Percentiles rank a stretch among this genome's conserved stretches.
Conservation (phyloP, 768 basidiomycete species). For the Termitomyces sp. region DNA sequence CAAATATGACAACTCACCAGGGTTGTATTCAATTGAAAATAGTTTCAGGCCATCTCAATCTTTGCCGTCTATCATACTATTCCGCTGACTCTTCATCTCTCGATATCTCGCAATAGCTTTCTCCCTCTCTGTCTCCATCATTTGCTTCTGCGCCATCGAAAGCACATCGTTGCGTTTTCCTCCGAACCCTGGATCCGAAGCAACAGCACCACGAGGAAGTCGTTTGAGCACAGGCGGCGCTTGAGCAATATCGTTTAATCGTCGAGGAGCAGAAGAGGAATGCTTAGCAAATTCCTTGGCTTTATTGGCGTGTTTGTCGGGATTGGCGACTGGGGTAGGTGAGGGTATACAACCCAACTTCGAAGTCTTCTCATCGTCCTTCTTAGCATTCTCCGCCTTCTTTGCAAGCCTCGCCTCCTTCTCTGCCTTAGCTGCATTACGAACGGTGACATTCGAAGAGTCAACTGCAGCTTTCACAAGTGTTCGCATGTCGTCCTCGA, state of each 20-base stretch:
- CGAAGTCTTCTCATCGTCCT: slow-evolving; percentile 13
- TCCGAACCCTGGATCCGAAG: slow-evolving; percentile 12
- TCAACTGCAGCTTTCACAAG: slow-evolving; percentile 59
- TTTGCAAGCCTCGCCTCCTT: slow-evolving; percentile 26
- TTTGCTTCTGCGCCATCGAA: slow-evolving; percentile 70
- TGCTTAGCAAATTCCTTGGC: slow-evolving; percentile 47
- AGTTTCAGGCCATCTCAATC: not conserved
- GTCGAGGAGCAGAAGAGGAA: slow-evolving; percentile 54
- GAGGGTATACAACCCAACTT: slow-evolving; percentile 9
- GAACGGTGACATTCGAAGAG: slow-evolving; percentile 47
- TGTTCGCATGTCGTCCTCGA: slow-evolving; percentile 69
- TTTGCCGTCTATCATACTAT: slow-evolving; percentile 2
- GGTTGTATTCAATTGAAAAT: not conserved
- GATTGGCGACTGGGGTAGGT: not conserved
- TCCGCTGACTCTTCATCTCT: slow-evolving; percentile 56
- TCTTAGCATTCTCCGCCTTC: slow-evolving; percentile 16
- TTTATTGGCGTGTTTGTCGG: slow-evolving; percentile 22
- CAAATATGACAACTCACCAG: not conserved
- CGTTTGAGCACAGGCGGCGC: slow-evolving; percentile 25
- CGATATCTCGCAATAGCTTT: slow-evolving; percentile 65
- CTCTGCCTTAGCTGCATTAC: slow-evolving; percentile 40
- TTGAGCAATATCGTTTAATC: slow-evolving; percentile 28
- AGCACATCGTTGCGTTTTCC: slow-evolving; percentile 45
- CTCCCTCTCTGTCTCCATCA: slow-evolving; percentile 77
- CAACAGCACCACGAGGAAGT: slow-evolving; percentile 15